Conservation (phyloP, 768 basidiomycete genomes). For the Hemileccinum impolitum region DNA sequence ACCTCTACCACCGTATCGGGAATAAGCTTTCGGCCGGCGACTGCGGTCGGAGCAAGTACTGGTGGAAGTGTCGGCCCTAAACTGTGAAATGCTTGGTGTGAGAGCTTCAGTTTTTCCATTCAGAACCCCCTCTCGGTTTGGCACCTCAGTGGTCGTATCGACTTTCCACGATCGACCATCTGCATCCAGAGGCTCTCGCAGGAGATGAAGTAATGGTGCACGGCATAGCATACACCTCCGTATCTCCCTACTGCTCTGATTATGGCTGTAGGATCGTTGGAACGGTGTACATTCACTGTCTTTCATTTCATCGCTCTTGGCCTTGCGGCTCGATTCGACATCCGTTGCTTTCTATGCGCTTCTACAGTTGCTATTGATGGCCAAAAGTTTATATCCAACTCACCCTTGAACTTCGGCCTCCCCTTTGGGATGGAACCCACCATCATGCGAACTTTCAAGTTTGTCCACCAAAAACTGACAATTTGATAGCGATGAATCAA, state of each 20-base stretch:
- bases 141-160: slow-evolving; percentile 42
- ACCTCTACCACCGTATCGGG: too few species aligned
- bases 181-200: slow-evolving; percentile 68
- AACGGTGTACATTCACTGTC: slow-evolving; percentile 66
- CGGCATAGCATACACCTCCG: slow-evolving; percentile 84
- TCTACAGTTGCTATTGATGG: too few species aligned
- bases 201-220: slow-evolving; percentile 90
- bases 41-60: too few species aligned
- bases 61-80: slow-evolving; percentile 35
- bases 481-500: too few species aligned
- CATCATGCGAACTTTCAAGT: too few species aligned
- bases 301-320: not conserved
- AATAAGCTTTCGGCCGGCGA: too few species aligned
- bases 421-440: too few species aligned
- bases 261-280: slow-evolving; percentile 77
- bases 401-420: too few species aligned
- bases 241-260: slow-evolving; percentile 68
- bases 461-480: too few species aligned
- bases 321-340: too few species aligned
- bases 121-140: slow-evolving; percentile 45
- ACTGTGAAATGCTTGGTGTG: slow-evolving; percentile 3
- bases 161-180: slow-evolving; percentile 35
- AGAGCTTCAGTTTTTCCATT: not conserved
- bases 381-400: too few species aligned
- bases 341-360: too few species aligned